Evolutionary conservation across 2,329 filamentous ascomycete genomes (phyloP).

Genomic region (Apiospora rasikravindrae): DNA sequence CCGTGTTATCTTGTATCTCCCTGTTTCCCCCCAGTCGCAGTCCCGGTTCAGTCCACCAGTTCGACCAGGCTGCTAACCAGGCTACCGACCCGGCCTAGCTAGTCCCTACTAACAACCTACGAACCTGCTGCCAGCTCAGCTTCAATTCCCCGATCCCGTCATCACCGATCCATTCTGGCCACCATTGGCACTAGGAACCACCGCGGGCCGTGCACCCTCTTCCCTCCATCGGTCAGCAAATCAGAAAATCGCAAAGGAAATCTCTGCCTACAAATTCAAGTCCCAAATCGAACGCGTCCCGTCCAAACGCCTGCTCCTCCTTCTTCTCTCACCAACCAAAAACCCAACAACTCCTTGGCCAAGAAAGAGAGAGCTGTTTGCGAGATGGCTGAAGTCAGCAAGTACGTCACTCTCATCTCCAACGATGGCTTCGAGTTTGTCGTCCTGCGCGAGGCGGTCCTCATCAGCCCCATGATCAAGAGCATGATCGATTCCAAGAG

Average conservation of each 20-base stretch:
- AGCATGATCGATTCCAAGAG: slow-evolving; percentile 75
- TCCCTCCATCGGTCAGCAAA: background rate
- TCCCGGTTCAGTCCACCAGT: slow-evolving; percentile 3
- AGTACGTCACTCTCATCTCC: slow-evolving; percentile 80
- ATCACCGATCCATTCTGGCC: slow-evolving; percentile 3
- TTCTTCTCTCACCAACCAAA: slow-evolving; percentile 22
- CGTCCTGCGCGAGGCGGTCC: slow-evolving; percentile 72
- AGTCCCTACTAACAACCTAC: background rate
- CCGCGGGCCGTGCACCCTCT: background rate
- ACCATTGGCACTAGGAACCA: slow-evolving; percentile 6
- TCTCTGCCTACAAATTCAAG: slow-evolving; percentile 20
- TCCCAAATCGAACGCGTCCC: background rate
- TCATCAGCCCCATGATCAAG: slow-evolving; percentile 74
- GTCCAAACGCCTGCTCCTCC: slow-evolving; percentile 21
- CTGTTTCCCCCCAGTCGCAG: background rate
- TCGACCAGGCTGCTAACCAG: background rate
- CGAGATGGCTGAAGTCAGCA: slow-evolving; percentile 45
- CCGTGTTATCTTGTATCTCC: slow-evolving; percentile 5
- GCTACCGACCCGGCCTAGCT: background rate
- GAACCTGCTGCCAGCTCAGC: slow-evolving; percentile 14
- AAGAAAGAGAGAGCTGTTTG: slow-evolving; percentile 29
- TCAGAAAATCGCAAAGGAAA: slow-evolving; percentile 10
- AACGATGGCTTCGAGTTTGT: slow-evolving; percentile 79
- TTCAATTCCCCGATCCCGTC: slow-evolving; percentile 13
- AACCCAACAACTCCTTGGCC: slow-evolving; percentile 13